Base-by-base conservation (phyloP, 805 yeast species). In the Wickerhamomyces kurtzmanii region DNA sequence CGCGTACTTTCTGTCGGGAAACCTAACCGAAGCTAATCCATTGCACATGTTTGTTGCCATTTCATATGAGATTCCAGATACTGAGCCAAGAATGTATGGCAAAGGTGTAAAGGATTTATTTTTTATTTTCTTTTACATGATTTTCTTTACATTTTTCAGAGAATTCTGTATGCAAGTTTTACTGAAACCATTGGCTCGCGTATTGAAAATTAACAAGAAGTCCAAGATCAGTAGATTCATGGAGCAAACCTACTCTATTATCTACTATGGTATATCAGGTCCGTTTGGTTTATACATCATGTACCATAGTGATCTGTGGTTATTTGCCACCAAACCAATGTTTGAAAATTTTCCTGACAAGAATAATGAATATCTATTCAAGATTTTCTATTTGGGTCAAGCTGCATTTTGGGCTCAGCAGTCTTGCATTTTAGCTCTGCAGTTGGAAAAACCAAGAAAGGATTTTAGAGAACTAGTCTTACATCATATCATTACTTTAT, bases 331-430 rank as follows among this genome's bases (percentile, higher is more conserved):
- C 3, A 62, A 73, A 4, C 75, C 83, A 20, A 81, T 89, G 63
- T 91, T 85, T 55, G 66, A 52, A 34, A 59, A 70, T 15, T 89
- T 79, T 52, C 98, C 99, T 6, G 97, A 91, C 57, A 63, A 69
- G 34, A 65, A 78, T 19, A 82, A 81, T 47, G 78, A 70, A 31
- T 66, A 60, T 35, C 60, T 65, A 31, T 80, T 81, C 62, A 91
- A 91, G 59, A 53, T 74, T 10, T 91, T 80, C 50, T 91, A 91
- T 52, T 62, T 91, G 36, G 75, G 82, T 23, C 97, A 91, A 59
- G 96, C 97, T 5, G 81, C 96, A 5, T 91, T 85, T 55, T 91
- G 99, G 99, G 75, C 86, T 14, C 99, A 91, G 60, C 98, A 91
- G 58, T 77, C 93, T 1, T 75, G 82, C 22, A 81, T 91, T 18